These are phyloP conservation scores for Lipomyces sp. DNA, from an alignment of 805 yeast genomes.

Conservation along the genomic window DNA sequence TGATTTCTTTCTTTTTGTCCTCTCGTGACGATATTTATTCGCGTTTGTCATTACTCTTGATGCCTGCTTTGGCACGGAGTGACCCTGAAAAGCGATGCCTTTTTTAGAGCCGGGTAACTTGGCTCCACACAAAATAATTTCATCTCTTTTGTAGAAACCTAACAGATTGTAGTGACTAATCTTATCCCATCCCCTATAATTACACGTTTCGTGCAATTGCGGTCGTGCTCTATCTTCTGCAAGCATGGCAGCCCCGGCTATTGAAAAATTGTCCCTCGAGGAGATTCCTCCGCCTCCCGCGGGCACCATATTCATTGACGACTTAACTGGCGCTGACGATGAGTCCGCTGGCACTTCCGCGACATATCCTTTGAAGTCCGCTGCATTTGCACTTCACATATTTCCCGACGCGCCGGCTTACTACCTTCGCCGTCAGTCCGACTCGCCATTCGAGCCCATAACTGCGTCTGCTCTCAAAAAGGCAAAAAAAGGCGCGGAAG, in stretches of 20 bases:
- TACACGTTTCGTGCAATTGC: background rate
- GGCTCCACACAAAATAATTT: background rate
- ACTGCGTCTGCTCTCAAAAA: conserved; percentile 90
- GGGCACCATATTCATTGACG: conserved; percentile 59
- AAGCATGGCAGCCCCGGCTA: background rate
- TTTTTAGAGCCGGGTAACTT: background rate
- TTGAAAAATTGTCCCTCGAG: conserved; percentile 9
- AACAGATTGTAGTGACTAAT: background rate
- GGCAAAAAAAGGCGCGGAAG: conserved; percentile 95
- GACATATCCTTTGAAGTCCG: conserved; percentile 67
- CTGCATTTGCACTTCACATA: conserved; percentile 77
- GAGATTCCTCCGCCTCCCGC: conserved; percentile 26
- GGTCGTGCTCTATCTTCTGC: background rate
- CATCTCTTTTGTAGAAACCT: background rate
- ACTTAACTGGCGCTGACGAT: conserved; percentile 69
- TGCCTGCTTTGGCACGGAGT: background rate
- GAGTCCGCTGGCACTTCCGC: conserved; percentile 57
- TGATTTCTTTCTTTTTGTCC: background rate
- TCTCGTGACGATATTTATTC: background rate
- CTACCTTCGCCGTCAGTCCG: conserved; percentile 65
- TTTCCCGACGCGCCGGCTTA: conserved; percentile 50
- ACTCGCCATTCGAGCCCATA: conserved; percentile 71
- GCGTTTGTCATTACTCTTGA: background rate
- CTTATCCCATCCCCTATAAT: background rate
- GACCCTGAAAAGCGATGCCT: background rate